Evolutionary conservation across 306 rosid genomes (phyloP).

Genomic region (Medicago truncatula): MtrunA17r5.0-ANR NC_053044.1:15163001-15163500

Average conservation of each 20-base stretch:
- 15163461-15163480: too few relatives aligned
- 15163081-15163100: too few relatives aligned
- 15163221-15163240: too few relatives aligned
- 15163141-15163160: too few relatives aligned
- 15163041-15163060: too few relatives aligned
- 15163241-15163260: neutral
- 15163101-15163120: too few relatives aligned
- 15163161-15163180: too few relatives aligned
- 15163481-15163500: slow-evolving; percentile 36
- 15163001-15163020: too few relatives aligned
- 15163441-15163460: slow-evolving; percentile 10
- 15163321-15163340: slow-evolving; percentile 23
- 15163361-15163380: slow-evolving; percentile 2
- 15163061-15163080: too few relatives aligned
- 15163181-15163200: too few relatives aligned
- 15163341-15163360: slow-evolving; percentile 29
- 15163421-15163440: slow-evolving; percentile 36
- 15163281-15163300: slow-evolving; percentile 35
- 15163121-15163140: too few relatives aligned
- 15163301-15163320: slow-evolving; percentile 56
- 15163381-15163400: slow-evolving; percentile 30
- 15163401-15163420: slow-evolving; percentile 26
- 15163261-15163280: slow-evolving; percentile 4
- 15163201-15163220: neutral
- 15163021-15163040: too few relatives aligned